phyloP scores from a whole-genome alignment of 768 basidiomycete genomes.

The Kwoniella pini region DNA sequence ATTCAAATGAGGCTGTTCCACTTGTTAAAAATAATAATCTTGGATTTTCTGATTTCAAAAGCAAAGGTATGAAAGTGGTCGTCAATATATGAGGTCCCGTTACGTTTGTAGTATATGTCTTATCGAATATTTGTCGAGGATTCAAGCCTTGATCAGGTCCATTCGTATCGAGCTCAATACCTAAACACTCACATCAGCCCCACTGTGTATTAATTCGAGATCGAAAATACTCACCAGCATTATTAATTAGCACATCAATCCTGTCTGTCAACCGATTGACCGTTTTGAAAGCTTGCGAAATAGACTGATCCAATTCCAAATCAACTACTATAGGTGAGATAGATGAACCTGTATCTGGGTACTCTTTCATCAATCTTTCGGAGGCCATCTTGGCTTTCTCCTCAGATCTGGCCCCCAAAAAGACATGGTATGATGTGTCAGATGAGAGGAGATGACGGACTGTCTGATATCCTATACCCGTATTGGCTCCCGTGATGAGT shows the following conservation, averaged over 20 bases:
- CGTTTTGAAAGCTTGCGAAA: neutral
- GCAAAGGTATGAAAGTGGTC: neutral
- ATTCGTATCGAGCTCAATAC: constrained; percentile 1
- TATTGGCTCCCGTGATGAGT: constrained; percentile 13
- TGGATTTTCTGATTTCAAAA: constrained; percentile 1
- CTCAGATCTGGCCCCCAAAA: constrained; percentile 3
- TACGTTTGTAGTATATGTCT: constrained; percentile 3
- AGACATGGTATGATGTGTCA: neutral
- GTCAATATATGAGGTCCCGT: constrained; percentile 1
- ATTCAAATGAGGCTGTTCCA: constrained; percentile 11
- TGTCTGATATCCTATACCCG: constrained; percentile 11
- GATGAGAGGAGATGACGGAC: neutral
- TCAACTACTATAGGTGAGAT: neutral
- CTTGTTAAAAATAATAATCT: constrained; percentile 11
- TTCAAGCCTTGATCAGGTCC: constrained; percentile 2
- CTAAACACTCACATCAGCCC: neutral
- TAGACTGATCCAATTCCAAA: constrained; percentile 9
- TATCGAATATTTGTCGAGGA: constrained; percentile 1
- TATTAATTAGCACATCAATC: constrained; percentile 6
- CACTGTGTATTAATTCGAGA: neutral
- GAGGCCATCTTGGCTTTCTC: neutral
- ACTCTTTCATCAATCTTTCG: neutral
- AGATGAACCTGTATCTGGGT: neutral
- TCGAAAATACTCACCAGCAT: constrained; percentile 1
- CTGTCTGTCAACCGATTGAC: neutral